A percentile compares a stretch with the other conserved stretches of the same genome.
phyloP scores from a whole-genome alignment of 768 basidiomycete species.

The Kwoniella newhampshirensis region DNA sequence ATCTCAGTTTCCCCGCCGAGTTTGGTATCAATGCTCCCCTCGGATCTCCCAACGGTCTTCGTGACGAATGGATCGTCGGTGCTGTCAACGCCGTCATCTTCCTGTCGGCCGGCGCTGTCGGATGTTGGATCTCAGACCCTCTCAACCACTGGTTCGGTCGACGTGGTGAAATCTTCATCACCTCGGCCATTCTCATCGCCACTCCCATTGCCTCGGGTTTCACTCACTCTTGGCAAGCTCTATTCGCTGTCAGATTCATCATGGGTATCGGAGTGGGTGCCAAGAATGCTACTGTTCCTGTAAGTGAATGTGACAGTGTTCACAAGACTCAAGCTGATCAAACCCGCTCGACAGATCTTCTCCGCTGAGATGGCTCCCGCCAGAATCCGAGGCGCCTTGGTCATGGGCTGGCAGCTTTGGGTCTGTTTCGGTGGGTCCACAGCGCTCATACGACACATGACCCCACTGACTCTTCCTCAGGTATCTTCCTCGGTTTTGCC shows the following conservation, averaged over 20 bases:
- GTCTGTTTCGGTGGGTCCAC: constrained; percentile 24
- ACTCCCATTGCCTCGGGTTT: constrained; percentile 48
- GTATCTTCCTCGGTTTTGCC: constrained; percentile 49
- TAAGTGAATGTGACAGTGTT: too few species aligned
- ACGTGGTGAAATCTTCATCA: constrained; percentile 62
- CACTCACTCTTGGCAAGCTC: constrained; percentile 41
- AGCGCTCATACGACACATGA: not conserved
- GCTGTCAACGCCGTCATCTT: constrained; percentile 38
- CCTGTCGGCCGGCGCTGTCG: constrained; percentile 25
- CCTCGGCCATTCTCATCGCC: constrained; percentile 56
- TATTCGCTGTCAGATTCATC: constrained; percentile 39
- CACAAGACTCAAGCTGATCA: too few species aligned
- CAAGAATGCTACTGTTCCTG: constrained; percentile 58
- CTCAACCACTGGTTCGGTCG: constrained; percentile 64
- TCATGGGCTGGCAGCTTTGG: constrained; percentile 78
- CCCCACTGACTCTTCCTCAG: constrained; percentile 34
- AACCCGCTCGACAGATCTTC: constrained; percentile 55
- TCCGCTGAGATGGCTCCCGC: constrained; percentile 79
- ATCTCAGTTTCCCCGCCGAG: constrained; percentile 38
- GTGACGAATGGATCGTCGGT: constrained; percentile 42
- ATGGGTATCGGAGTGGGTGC: constrained; percentile 51
- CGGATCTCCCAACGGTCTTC: constrained; percentile 9
- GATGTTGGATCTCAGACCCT: constrained; percentile 56
- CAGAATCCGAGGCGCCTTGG: constrained; percentile 80
- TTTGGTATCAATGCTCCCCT: constrained; percentile 1